Base-by-base conservation (phyloP, 1,284 basidiomycete genomes). In the Microbotryomycetes sp. region DNA sequence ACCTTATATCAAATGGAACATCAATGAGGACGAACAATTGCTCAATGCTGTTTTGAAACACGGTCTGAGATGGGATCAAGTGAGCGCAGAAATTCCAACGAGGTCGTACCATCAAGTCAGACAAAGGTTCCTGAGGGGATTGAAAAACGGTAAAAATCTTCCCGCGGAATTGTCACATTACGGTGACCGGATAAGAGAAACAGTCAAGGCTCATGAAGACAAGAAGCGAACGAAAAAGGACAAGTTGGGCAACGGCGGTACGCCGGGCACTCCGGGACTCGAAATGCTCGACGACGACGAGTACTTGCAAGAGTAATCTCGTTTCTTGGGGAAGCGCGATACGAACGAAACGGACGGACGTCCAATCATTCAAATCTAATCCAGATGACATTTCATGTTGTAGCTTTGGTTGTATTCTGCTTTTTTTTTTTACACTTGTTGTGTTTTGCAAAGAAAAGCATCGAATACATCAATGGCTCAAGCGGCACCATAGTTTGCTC, bases 41-140 rank as follows among this genome's bases (percentile, higher is more conserved):
- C 27, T 71, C 13, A 45, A 63, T 18, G 69, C 63, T 2, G 63
- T 72, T 3, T 62, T 66, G 16, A 30, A 66, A 47, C 52, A 60
- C 55, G 71, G 71, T 3, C 63, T 61, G 45, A 60, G 64, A 6
- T 72, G 71, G 71, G 71, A 72, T 27, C 35, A 45, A 13, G 67
- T 72, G 15, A 66, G 68, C 3, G 55, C 57, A 45, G 41, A 48
- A 13, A 54, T 69, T n/a, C 68, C 69, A 21, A 66, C 61, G 21
- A 58, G 71, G 45, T 59, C 62, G 24, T 71, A 70, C 51, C 70
- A 71, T 50, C 70, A 66, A 45, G 63, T 65, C 18, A 27, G 65
- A n/a, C 65, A 67, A 54, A 47, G 63, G 6, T 65, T 47, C 52
- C 35, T 62, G 4, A 29, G 56, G 18, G 57, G 60, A 2, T 31